Evolutionary conservation across 208 protist species (phyloP).

Genomic region (Wallacemonas rigidus): DNA sequence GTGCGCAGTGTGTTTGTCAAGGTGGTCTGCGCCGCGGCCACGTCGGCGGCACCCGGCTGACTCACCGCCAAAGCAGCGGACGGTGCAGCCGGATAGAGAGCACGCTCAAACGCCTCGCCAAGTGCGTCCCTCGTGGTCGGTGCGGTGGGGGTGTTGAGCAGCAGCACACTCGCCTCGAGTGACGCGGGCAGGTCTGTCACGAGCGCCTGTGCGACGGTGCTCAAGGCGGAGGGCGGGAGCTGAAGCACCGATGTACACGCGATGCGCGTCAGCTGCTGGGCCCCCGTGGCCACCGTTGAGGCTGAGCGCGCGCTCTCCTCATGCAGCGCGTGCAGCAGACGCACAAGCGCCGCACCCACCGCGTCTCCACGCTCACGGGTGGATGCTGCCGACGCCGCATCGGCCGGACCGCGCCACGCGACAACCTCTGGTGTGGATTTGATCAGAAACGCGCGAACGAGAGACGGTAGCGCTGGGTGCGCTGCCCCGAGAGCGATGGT

Average conservation of each 20-base stretch:
- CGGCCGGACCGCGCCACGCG: not conserved
- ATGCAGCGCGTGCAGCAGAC: not conserved
- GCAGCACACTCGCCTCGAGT: constrained; percentile 24
- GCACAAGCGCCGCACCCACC: not conserved
- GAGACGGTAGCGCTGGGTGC: constrained; percentile 23
- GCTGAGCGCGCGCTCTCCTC: not conserved
- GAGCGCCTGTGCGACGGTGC: constrained; percentile 20
- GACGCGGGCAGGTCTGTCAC: constrained; percentile 26
- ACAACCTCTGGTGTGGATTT: constrained; percentile 29
- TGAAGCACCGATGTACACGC: constrained; percentile 26
- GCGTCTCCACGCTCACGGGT: not conserved
- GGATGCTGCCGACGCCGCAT: not conserved
- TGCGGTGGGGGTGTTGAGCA: constrained; percentile 22
- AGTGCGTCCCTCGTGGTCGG: constrained; percentile 1
- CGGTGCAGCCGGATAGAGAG: not conserved
- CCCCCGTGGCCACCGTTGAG: not conserved
- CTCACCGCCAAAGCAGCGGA: not conserved
- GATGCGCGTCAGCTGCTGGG: constrained; percentile 6
- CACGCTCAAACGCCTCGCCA: constrained; percentile 26
- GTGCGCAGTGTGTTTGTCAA: constrained; percentile 18
- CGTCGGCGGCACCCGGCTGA: constrained; percentile 10
- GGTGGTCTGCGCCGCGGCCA: constrained; percentile 2
- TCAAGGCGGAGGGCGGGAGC: constrained; percentile 15
- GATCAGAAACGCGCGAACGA: constrained; percentile 30
- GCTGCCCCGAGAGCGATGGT: not conserved